Evolutionary conservation across 192 early-diverging fungal genomes (phyloP).

Genomic region (Radiomyces spectabilis): DNA sequence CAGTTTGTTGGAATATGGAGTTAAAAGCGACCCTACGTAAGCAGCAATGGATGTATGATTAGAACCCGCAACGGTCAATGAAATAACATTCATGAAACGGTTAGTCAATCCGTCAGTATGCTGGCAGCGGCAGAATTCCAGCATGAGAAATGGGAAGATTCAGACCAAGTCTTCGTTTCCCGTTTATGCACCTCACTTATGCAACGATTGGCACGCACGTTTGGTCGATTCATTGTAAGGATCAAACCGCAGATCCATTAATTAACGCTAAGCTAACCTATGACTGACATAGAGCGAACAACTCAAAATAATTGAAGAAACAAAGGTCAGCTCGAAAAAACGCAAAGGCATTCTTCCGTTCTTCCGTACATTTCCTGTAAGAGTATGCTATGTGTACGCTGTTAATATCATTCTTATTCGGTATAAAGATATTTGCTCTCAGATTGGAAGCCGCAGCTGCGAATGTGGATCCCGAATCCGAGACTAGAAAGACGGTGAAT

Average conservation of each 20-base stretch:
- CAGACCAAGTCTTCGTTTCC: slow-evolving; percentile 64
- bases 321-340: slow-evolving; percentile 80
- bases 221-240: slow-evolving; percentile 70
- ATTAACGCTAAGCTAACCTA: too few species aligned
- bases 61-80: too few species aligned
- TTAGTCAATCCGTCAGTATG: slow-evolving; percentile 73
- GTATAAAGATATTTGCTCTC: slow-evolving; percentile 64
- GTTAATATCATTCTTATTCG: neutral
- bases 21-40: slow-evolving; percentile 65
- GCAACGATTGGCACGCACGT: slow-evolving; percentile 56
- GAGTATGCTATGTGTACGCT: neutral
- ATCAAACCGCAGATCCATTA: too few species aligned
- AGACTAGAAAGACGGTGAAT: slow-evolving; percentile 64
- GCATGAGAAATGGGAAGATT: slow-evolving; percentile 57
- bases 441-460: slow-evolving; percentile 60
- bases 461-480: slow-evolving; percentile 46
- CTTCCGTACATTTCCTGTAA: slow-evolving; percentile 82
- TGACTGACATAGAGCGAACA: slow-evolving; percentile 76
- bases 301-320: slow-evolving; percentile 83
- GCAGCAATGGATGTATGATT: too few species aligned
- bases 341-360: slow-evolving; percentile 86
- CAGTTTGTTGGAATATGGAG: slow-evolving; percentile 65
- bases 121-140: slow-evolving; percentile 70
- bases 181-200: slow-evolving; percentile 60
- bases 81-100: too few species aligned